A percentile compares a stretch with the other conserved stretches of the same genome.
Conservation (phyloP, 176 grass and related monocot species). For the Cenchrus americanus region DNA sequence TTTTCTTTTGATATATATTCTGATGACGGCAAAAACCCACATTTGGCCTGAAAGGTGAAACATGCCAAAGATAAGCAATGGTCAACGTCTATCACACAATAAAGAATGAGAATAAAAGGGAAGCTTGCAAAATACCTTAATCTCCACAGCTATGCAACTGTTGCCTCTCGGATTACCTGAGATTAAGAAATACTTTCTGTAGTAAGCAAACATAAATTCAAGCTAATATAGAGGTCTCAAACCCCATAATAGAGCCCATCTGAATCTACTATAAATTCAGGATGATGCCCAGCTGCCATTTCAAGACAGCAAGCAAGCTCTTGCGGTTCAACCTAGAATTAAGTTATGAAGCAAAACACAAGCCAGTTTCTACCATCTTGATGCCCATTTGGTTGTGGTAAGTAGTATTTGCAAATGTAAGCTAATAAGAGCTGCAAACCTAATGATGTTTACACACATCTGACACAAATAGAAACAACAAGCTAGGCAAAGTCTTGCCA, state of each 20-base stretch:
- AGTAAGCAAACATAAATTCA: conserved; percentile 30
- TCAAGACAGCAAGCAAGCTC: conserved; percentile 1
- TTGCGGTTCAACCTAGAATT: not conserved
- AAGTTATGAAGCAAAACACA: conserved; percentile 10
- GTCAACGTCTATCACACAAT: conserved; percentile 30
- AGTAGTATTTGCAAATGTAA: conserved; percentile 24
- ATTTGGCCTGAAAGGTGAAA: conserved; percentile 70
- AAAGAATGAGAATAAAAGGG: conserved; percentile 26
- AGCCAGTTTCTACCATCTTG: not conserved
- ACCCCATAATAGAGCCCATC: conserved; percentile 9
- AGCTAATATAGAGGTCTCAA: conserved; percentile 19
- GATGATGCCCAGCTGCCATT: not conserved
- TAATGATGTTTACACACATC: not conserved
- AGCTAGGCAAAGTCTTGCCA: not conserved
- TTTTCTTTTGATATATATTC: conserved; percentile 83
- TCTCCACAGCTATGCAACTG: conserved; percentile 84
- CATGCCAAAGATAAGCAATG: not conserved
- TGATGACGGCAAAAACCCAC: conserved; percentile 89
- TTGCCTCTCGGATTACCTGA: conserved; percentile 62
- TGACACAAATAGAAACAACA: conserved; percentile 11
- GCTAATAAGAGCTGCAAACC: not conserved
- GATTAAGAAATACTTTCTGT: conserved; percentile 17
- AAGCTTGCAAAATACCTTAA: conserved; percentile 75
- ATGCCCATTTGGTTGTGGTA: conserved; percentile 12
- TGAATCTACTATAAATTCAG: conserved; percentile 12